A percentile compares a stretch with the other conserved stretches of the same genome.
Evolutionary conservation across 768 basidiomycete genomes (phyloP).

Genomic region (Filobasidium floriforme): DNA sequence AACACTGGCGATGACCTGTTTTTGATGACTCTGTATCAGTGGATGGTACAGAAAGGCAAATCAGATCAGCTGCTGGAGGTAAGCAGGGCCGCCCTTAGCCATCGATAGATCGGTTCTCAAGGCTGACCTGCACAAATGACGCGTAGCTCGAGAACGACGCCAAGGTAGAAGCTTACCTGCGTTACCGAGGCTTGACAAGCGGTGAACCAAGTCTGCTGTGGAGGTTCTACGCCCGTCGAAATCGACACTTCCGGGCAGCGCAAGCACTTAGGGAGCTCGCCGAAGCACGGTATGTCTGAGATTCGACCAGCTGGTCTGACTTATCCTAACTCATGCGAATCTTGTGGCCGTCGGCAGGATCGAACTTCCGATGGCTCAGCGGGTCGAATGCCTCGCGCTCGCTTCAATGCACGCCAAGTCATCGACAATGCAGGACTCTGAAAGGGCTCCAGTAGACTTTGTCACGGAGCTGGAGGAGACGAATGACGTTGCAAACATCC

Average conservation of each 20-base stretch:
- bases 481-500: conserved; percentile 91
- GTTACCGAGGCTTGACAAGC: conserved; percentile 2
- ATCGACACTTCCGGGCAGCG: conserved; percentile 77
- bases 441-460: conserved; percentile 89
- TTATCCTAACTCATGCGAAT: background rate
- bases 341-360: conserved; percentile 21
- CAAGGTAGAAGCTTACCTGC: conserved; percentile 22
- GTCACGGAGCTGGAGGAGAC: conserved; percentile 92
- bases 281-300: conserved; percentile 65
- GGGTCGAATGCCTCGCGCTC: conserved; percentile 85
- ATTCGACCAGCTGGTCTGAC: background rate
- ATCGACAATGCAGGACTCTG: conserved; percentile 69
- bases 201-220: conserved; percentile 60
- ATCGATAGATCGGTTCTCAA: no score
- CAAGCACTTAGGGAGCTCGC: conserved; percentile 74
- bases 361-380: conserved; percentile 54
- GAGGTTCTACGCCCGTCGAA: conserved; percentile 94
- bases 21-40: conserved; percentile 88
- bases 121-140: background rate
- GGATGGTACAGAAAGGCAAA: conserved; percentile 70
- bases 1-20: conserved; percentile 82
- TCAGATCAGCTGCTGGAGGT: conserved; percentile 89
- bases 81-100: conserved; percentile 27
- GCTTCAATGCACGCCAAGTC: conserved; percentile 96
- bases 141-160: conserved; percentile 64